Evolutionary conservation across 352 stramenopile genomes (phyloP), one percentile per base, ranked within the genome.

Genomic region (Globisporangium abappressorium): DNA sequence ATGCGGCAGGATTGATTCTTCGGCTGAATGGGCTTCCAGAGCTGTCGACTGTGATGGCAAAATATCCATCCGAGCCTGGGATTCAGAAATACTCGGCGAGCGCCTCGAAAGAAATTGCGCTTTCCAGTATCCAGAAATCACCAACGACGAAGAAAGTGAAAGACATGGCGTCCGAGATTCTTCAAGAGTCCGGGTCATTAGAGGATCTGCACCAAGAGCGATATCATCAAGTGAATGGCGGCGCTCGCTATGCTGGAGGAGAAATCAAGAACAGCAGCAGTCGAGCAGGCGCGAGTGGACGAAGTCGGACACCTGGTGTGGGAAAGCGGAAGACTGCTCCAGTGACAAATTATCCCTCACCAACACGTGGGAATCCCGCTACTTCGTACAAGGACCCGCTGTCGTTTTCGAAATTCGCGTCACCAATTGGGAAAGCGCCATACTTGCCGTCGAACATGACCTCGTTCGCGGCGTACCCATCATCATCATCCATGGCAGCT

Each of bases 21-120:
- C 69, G 71, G 22, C 72, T 92, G 5, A 88, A 91, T 26, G 86
- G 83, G 12, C 69, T 93, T 33, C 62, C 72, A 18, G 86, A 94
- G 38, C 74, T 94, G 18, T 94, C 86, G 30, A 92, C 77, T 0
- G 76, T 92, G 1, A 90, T 93, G 80, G 77, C 86, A 30, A 89
- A 81, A 63, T 91, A 87, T 64, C 77, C 84, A 24, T 82, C 76
- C 6, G 86, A 94, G 63, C 73, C 78, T 0, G 84, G 82, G 1
- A 89, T 92, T 38, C 81, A 89, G 28, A 90, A 89, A 54, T 92
- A 89, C 62, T 80, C 82, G 5, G 62, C 79, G 18, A 68, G 69
- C 58, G 82, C 82, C 11, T 91, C 81, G 2, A 84, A 85, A 33
- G 77, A 87, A 41, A 84, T 92, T 62, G 81, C 82, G 11, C 26